phyloP scores from a whole-genome alignment of 768 basidiomycete genomes.

The Galerina marginata region DNA sequence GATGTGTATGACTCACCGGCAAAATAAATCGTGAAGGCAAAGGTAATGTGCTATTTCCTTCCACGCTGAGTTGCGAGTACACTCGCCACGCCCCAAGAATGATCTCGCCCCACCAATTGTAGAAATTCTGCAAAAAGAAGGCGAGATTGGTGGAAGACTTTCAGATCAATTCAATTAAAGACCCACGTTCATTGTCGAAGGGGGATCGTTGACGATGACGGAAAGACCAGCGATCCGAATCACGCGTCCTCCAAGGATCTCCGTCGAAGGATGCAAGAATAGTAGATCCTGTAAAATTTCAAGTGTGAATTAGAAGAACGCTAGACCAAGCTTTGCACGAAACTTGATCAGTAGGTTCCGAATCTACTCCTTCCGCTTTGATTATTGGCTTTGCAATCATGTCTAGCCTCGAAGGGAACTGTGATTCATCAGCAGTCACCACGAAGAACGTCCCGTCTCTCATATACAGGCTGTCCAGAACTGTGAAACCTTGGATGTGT shows the following conservation, averaged over 20 bases:
- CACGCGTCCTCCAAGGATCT: conserved; percentile 17
- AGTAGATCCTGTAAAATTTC: conserved; percentile 19
- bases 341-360: conserved; percentile 26
- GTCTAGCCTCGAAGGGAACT: conserved; percentile 11
- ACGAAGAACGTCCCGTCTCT: conserved; percentile 73
- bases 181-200: conserved; percentile 24
- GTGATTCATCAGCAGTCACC: conserved; percentile 43
- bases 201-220: conserved; percentile 24
- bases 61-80: conserved; percentile 31
- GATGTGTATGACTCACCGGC: conserved; percentile 6
- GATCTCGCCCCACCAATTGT: conserved; percentile 50
- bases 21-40: conserved; percentile 9
- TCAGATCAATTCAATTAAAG: neutral
- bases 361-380: conserved; percentile 15
- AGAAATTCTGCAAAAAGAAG: conserved; percentile 37
- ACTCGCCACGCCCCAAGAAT: conserved; percentile 46
- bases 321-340: neutral
- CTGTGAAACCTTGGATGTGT: conserved; percentile 70
- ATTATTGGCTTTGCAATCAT: conserved; percentile 26
- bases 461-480: conserved; percentile 75
- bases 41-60: neutral
- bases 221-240: conserved; percentile 24
- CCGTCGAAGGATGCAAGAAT: conserved; percentile 21
- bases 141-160: neutral
- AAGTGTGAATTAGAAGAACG: neutral